These are phyloP conservation scores for Fusarium robinianum DNA, from an alignment of 2,329 filamentous ascomycete species.

Conservation along the genomic window DNA sequence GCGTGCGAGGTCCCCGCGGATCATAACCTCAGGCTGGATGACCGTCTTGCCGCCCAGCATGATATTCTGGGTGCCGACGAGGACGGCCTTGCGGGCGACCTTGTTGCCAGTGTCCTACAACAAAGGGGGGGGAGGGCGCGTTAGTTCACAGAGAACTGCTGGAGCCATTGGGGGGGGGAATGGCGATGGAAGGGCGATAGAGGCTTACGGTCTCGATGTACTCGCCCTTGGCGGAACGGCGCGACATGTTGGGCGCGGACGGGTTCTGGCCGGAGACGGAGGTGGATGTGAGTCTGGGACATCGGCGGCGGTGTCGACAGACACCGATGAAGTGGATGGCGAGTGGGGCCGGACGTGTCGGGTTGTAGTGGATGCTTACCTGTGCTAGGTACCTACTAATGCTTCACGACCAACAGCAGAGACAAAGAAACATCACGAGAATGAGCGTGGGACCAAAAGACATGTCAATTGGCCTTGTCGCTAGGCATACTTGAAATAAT, in stretches of 20 bases:
- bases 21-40: conserved; percentile 92
- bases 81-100: conserved; percentile 87
- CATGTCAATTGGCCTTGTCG: too few species aligned
- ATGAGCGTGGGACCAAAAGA: too few species aligned
- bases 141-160: conserved; percentile 13
- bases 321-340: not conserved
- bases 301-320: conserved; percentile 20
- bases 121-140: conserved; percentile 6
- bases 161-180: conserved; percentile 1
- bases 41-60: conserved; percentile 96
- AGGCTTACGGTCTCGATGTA: conserved; percentile 90
- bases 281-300: conserved; percentile 12
- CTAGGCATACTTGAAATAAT: too few species aligned
- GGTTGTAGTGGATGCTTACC: too few species aligned
- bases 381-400: too few species aligned
- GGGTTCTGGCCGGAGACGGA: conserved; percentile 10
- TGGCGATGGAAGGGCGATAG: not conserved
- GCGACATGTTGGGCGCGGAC: conserved; percentile 65
- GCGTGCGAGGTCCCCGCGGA: conserved; percentile 83
- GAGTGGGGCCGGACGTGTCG: not conserved
- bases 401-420: too few species aligned
- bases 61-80: conserved; percentile 96
- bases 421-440: too few species aligned
- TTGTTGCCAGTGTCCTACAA: conserved; percentile 94
- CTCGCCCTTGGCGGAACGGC: conserved; percentile 80